These are phyloP conservation scores for Venturia nashicola DNA, from an alignment of 2,329 filamentous ascomycete species.

Conservation along the genomic window DNA sequence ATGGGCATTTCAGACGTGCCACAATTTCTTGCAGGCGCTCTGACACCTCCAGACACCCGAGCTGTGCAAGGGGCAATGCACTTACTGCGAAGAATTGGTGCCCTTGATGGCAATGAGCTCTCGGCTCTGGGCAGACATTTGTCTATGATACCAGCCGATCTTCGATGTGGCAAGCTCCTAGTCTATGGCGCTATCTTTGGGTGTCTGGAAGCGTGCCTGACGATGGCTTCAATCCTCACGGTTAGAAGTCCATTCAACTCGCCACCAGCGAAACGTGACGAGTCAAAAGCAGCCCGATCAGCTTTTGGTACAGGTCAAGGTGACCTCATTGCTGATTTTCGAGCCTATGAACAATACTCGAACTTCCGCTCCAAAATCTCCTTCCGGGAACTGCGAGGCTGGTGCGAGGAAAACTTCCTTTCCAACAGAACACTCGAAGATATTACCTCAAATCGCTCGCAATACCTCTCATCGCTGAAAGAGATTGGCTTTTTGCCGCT, in stretches of 20 bases:
- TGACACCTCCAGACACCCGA: slow-evolving; percentile 75
- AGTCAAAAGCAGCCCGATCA: slow-evolving; percentile 63
- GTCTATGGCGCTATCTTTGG: slow-evolving; percentile 91
- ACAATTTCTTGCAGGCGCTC: slow-evolving; percentile 68
- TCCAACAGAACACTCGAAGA: slow-evolving; percentile 74
- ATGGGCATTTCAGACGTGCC: slow-evolving; percentile 83
- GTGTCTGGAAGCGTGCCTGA: slow-evolving; percentile 78
- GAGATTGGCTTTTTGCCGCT: slow-evolving; percentile 67
- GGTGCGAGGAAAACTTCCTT: slow-evolving; percentile 79
- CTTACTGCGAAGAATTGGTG: slow-evolving; percentile 74
- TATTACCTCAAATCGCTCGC: slow-evolving; percentile 72
- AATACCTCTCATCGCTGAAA: slow-evolving; percentile 74
- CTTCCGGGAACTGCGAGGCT: slow-evolving; percentile 51
- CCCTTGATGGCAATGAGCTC: slow-evolving; percentile 71
- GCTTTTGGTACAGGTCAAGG: slow-evolving; percentile 68
- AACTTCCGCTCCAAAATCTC: slow-evolving; percentile 47
- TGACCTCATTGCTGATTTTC: slow-evolving; percentile 76
- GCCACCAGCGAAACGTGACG: slow-evolving; percentile 70
- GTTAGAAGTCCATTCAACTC: slow-evolving; percentile 77
- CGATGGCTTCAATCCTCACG: slow-evolving; percentile 85
- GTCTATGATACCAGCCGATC: slow-evolving; percentile 87
- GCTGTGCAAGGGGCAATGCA: slow-evolving; percentile 78
- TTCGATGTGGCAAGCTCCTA: slow-evolving; percentile 88
- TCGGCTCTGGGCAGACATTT: slow-evolving; percentile 87
- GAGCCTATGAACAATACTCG: slow-evolving; percentile 74